Base-by-base conservation (phyloP, 1,284 basidiomycete genomes). In the Microbotryum saponariae region DNA sequence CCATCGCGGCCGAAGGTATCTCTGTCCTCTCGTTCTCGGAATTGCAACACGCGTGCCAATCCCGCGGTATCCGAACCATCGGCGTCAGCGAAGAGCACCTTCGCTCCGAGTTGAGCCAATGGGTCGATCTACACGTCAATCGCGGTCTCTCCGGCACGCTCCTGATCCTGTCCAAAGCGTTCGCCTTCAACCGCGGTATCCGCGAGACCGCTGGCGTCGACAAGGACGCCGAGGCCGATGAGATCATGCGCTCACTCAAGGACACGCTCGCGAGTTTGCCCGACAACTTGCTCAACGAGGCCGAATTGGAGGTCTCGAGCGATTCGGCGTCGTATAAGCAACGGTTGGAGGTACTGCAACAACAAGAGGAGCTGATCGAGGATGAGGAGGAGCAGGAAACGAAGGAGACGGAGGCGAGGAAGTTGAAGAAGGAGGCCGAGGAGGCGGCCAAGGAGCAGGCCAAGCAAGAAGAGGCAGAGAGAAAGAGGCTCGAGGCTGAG, bases 311-410 rank as follows among this genome's bases (percentile, higher is more conserved):
- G 76, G 92, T 97, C 51, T 90, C 91, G 72, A 88, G 87, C 60
- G 91, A 96, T 56, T 87, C 88, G 58, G 89, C 92, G 18, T 91
- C 86, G 71, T 97, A 97, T 82, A 96, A 97, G 80, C 91, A 97
- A 80, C 92, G 94, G 77, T 83, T 98, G 62, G 94, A 97, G 71
- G 94, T 99, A 9, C 79, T 99, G 75, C 89, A 96, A 73, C 90
- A 99, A 75, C 94, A 98, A 77, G 91, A 98, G 75, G 94, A 98
- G 76, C 88, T 99, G 64, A 99, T 99, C 74, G 93, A 97, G 76
- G 94, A 97, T 75, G 94, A 98, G 77, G 86, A 93, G 67, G 94
- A 97, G 75, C 94, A 98, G 77, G 96, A 98, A 72, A 57, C 45
- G 16, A 60, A 66, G 58, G 70, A 81, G 75, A 91, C 94, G 75